These are phyloP conservation scores for Cardiospermum halicacabum DNA, from an alignment of 345 rosid genomes.

Conservation along the genomic window DNA sequence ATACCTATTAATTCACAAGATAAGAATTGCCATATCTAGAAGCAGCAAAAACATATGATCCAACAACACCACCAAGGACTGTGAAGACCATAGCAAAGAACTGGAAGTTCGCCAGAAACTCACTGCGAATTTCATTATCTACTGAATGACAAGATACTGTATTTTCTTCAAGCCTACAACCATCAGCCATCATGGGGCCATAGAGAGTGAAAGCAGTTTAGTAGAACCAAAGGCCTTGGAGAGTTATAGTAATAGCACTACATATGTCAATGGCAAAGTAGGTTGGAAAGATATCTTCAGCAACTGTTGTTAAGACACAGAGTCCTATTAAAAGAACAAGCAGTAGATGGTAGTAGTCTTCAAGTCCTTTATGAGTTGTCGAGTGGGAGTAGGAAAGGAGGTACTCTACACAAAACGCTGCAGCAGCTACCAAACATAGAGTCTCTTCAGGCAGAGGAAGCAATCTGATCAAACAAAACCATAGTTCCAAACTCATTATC, in stretches of 20 bases:
- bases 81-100: conserved; percentile 61
- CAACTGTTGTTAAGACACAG: conserved; percentile 53
- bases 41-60: conserved; percentile 50
- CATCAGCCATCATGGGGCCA: conserved; percentile 91
- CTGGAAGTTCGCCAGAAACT: conserved; percentile 81
- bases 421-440: conserved; percentile 64
- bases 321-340: conserved; percentile 75
- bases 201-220: conserved; percentile 93
- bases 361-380: conserved; percentile 91
- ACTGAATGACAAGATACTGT: conserved; percentile 44
- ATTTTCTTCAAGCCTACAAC: conserved; percentile 51
- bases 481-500: neutral
- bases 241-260: conserved; percentile 67
- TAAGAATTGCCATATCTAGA: conserved; percentile 45
- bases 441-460: conserved; percentile 75
- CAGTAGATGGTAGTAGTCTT: conserved; percentile 90
- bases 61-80: conserved; percentile 56
- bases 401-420: conserved; percentile 80
- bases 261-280: conserved; percentile 80
- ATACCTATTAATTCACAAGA: conserved; percentile 9
- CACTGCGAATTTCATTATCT: conserved; percentile 62
- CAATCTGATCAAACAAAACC: conserved; percentile 32
- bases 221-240: conserved; percentile 98
- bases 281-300: conserved; percentile 69
- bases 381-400: conserved; percentile 91